phyloP scores from a whole-genome alignment of 2,329 filamentous ascomycete genomes.

The Clarireedia sp. region DNA sequence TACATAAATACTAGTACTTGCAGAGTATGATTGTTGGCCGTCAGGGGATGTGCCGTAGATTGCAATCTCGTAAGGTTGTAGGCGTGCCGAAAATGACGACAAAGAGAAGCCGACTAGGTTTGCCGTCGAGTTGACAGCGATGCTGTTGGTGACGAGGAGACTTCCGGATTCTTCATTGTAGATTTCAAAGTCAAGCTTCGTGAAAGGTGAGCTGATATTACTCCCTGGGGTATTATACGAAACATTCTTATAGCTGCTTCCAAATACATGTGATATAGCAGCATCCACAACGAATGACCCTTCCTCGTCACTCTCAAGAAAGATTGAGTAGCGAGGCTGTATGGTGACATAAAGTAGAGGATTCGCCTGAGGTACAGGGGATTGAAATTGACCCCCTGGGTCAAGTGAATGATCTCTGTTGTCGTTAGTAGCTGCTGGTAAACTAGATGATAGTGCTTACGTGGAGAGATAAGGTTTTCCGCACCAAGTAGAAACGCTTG shows the following conservation, averaged over 20 bases:
- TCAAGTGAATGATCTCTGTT: conserved; percentile 37
- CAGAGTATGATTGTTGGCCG: conserved; percentile 30
- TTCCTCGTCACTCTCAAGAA: conserved; percentile 34
- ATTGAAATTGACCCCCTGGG: conserved; percentile 39
- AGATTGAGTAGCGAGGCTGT: conserved; percentile 40
- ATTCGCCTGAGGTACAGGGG: conserved; percentile 32
- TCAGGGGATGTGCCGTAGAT: conserved; percentile 29
- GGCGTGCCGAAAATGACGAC: conserved; percentile 22
- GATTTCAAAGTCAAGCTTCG: conserved; percentile 23
- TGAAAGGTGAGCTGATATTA: conserved; percentile 13
- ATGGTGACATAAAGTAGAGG: conserved; percentile 37
- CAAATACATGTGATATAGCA: conserved; percentile 32
- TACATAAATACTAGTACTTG: conserved; percentile 32
- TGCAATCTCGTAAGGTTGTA: conserved; percentile 32
- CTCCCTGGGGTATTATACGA: conserved; percentile 16
- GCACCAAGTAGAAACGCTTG: conserved; percentile 28
- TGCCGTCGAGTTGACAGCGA: conserved; percentile 32
- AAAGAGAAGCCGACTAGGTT: conserved; percentile 33
- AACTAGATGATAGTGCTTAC: conserved; percentile 20
- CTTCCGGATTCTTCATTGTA: conserved; percentile 23
- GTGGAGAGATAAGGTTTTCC: conserved; percentile 38
- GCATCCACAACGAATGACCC: conserved; percentile 38
- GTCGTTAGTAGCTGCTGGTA: neutral
- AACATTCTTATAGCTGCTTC: conserved; percentile 27
- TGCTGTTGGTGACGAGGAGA: conserved; percentile 23